Conservation (phyloP, 148 eudicot genomes). For the Fagopyrum esculentum region DNA sequence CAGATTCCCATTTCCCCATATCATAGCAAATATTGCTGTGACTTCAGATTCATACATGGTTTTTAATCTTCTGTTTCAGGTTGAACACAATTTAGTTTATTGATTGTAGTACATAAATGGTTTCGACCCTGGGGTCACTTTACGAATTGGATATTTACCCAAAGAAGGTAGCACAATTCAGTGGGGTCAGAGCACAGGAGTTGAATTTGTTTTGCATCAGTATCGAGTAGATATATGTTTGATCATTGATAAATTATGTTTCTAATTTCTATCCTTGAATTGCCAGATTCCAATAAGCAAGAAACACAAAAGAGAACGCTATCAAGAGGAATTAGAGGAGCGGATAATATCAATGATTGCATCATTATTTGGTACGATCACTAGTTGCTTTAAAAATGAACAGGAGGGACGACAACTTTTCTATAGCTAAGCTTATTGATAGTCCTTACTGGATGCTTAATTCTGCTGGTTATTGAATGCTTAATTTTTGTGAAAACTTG, state of each 20-base stretch:
- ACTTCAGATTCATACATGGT: neutral
- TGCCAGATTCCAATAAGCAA: conserved; percentile 71
- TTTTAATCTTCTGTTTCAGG: neutral
- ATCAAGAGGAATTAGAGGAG: conserved; percentile 87
- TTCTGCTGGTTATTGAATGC: neutral
- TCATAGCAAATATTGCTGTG: neutral
- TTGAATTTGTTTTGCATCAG: neutral
- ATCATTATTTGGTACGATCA: conserved; percentile 84
- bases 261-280: conserved; percentile 1
- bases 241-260: neutral
- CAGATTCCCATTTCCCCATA: neutral
- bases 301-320: conserved; percentile 63
- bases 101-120: neutral
- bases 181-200: neutral
- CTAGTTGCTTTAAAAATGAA: neutral
- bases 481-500: neutral
- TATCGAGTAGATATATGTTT: neutral
- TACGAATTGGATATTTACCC: neutral
- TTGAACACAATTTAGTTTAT: neutral
- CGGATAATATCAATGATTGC: conserved; percentile 82
- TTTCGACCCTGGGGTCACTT: neutral
- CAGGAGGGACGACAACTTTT: neutral
- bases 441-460: neutral
- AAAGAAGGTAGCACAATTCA: neutral
- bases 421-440: neutral